Percentiles rank a stretch among this genome's conserved stretches.
Evolutionary conservation across 768 basidiomycete species (phyloP).

Genomic region (Suillus placidus): DNA sequence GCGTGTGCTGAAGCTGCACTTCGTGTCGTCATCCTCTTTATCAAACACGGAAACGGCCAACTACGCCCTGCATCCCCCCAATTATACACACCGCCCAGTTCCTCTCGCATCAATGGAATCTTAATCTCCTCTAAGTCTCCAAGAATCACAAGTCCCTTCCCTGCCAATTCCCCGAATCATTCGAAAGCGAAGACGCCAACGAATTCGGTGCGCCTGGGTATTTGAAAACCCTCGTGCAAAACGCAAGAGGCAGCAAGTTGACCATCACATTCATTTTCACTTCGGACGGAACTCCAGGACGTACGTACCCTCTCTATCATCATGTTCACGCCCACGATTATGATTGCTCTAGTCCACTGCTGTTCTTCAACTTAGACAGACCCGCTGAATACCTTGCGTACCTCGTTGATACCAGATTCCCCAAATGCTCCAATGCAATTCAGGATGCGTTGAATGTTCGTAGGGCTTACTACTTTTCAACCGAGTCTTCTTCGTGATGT

Average conservation of each 20-base stretch:
- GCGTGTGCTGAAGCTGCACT: constrained; percentile 59
- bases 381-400: constrained; percentile 55
- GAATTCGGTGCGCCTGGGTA: constrained; percentile 58
- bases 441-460: no score
- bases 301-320: constrained; percentile 40
- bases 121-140: constrained; percentile 43
- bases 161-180: constrained; percentile 58
- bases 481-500: no score
- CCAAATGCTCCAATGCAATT: constrained; percentile 57
- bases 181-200: constrained; percentile 45
- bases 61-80: constrained; percentile 34
- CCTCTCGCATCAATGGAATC: constrained; percentile 10
- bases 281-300: constrained; percentile 41
- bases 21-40: constrained; percentile 55
- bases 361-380: constrained; percentile 61
- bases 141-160: constrained; percentile 67
- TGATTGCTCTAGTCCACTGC: constrained; percentile 50
- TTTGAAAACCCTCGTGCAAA: constrained; percentile 53
- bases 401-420: constrained; percentile 63
- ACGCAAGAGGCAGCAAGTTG: constrained; percentile 51
- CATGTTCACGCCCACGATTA: not conserved
- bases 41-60: constrained; percentile 57
- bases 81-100: constrained; percentile 7
- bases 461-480: no score
- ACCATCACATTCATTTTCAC: constrained; percentile 47